These are phyloP conservation scores for Nitzschia palea DNA, from an alignment of 108 stramenopile species.

Conservation along the genomic window DNA sequence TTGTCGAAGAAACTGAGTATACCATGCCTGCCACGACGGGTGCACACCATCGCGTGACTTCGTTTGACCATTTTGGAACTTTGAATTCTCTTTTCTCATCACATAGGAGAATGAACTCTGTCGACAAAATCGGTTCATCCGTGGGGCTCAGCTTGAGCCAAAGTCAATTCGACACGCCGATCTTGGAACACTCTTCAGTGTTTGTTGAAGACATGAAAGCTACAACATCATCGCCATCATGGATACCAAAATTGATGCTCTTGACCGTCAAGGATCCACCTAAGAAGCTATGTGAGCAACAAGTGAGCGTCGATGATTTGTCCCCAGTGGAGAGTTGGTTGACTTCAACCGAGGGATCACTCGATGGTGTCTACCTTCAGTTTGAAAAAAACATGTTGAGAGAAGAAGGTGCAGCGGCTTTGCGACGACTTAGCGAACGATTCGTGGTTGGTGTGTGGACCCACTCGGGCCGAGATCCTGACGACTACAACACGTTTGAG, in stretches of 20 bases:
- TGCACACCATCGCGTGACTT: conserved; percentile 15
- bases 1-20: conserved; percentile 2
- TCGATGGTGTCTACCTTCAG: conserved; percentile 80
- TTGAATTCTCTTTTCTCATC: conserved; percentile 8
- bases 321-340: conserved; percentile 60
- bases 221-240: not conserved
- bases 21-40: not conserved
- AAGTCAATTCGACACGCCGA: conserved; percentile 1
- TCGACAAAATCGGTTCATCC: not conserved
- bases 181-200: conserved; percentile 3
- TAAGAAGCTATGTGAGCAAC: conserved; percentile 44
- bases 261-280: conserved; percentile 60
- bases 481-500: conserved; percentile 55
- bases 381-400: conserved; percentile 65
- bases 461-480: conserved; percentile 58
- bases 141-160: conserved; percentile 31
- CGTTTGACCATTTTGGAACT: conserved; percentile 39
- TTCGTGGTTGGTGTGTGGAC: conserved; percentile 68
- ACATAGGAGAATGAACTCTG: not conserved
- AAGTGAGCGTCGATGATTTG: conserved; percentile 49
- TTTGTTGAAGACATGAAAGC: not conserved
- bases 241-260: conserved; percentile 52
- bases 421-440: conserved; percentile 41
- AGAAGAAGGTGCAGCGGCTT: conserved; percentile 39
- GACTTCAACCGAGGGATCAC: conserved; percentile 34